These are phyloP conservation scores for Ustilago vetiveriae DNA, from an alignment of 1,284 basidiomycete species.

Conservation along the genomic window DNA sequence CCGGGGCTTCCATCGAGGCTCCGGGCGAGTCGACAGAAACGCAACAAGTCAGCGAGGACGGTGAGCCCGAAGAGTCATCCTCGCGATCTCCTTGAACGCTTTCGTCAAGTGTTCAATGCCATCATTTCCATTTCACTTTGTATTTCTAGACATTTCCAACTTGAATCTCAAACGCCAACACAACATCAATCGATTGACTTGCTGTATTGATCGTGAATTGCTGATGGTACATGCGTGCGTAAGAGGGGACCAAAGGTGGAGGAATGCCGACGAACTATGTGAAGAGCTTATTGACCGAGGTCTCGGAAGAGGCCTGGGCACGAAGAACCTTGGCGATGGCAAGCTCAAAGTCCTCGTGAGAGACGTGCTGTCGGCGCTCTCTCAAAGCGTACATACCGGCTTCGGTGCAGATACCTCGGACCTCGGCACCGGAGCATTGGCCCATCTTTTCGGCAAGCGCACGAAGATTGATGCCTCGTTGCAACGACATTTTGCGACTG, in stretches of 20 bases:
- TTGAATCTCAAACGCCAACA: too few relatives aligned
- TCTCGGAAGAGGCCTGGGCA: constrained; percentile 66
- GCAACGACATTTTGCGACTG: constrained; percentile 98
- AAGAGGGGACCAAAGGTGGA: not conserved
- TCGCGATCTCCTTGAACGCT: too few relatives aligned
- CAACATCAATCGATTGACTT: too few relatives aligned
- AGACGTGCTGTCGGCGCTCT: constrained; percentile 91
- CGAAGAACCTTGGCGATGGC: constrained; percentile 85
- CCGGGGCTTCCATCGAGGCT: not conserved
- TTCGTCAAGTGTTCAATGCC: too few relatives aligned
- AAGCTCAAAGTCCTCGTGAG: constrained; percentile 98
- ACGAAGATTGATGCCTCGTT: constrained; percentile 94
- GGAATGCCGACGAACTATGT: constrained; percentile 52
- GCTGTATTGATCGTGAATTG: constrained; percentile 21
- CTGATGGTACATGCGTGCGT: constrained; percentile 35
- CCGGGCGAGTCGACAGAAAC: too few relatives aligned
- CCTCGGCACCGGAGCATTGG: constrained; percentile 96
- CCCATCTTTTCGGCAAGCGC: constrained; percentile 98
- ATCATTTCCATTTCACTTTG: too few relatives aligned
- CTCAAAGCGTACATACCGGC: constrained; percentile 97
- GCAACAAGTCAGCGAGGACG: too few relatives aligned
- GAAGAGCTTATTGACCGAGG: constrained; percentile 68
- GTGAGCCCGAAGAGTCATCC: too few relatives aligned
- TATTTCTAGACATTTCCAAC: too few relatives aligned
- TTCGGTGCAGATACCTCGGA: constrained; percentile 97